A percentile compares a stretch with the other conserved stretches of the same genome.
Conservation (phyloP, 208 protist genomes). For the Vickermania spadyakhi region DNA sequence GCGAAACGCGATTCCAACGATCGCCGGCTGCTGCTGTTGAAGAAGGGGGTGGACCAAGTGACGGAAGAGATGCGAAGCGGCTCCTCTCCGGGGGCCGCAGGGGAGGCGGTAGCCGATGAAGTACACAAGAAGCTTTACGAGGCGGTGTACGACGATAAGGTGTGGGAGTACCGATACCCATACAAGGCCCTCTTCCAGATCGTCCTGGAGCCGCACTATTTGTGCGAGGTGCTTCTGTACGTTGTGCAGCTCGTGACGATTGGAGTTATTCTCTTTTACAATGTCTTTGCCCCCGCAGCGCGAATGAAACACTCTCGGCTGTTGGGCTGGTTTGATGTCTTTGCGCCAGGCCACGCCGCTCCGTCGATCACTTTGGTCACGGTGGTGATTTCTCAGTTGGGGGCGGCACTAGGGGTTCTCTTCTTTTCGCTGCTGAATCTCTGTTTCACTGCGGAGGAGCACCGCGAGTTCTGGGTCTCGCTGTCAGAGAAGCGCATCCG, state of each 20-base stretch:
- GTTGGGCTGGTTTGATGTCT: neutral
- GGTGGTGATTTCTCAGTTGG: slow-evolving; percentile 9
- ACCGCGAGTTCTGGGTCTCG: slow-evolving; percentile 51
- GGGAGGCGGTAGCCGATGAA: neutral
- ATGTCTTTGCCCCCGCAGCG: slow-evolving; percentile 1
- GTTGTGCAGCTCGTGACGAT: slow-evolving; percentile 17
- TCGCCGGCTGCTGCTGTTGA: neutral
- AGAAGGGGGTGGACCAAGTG: neutral
- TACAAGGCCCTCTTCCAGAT: slow-evolving; percentile 18
- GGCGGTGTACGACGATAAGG: neutral
- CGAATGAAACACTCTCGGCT: neutral
- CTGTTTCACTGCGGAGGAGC: slow-evolving; percentile 47
- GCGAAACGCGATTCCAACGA: neutral
- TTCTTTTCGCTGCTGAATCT: slow-evolving; percentile 58
- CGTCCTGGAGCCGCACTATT: slow-evolving; percentile 74
- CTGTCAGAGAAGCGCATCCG: slow-evolving; percentile 20
- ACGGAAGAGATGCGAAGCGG: neutral
- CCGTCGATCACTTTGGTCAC: slow-evolving; percentile 4
- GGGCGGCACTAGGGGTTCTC: slow-evolving; percentile 1
- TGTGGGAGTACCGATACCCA: slow-evolving; percentile 29
- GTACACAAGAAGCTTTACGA: neutral
- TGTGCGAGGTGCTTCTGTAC: slow-evolving; percentile 68
- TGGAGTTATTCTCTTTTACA: slow-evolving; percentile 6
- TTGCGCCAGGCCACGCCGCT: neutral
- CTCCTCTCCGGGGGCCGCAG: neutral